These are phyloP conservation scores for Amylostereum areolatum DNA, from an alignment of 1,284 basidiomycete genomes.

Conservation along the genomic window DNA sequence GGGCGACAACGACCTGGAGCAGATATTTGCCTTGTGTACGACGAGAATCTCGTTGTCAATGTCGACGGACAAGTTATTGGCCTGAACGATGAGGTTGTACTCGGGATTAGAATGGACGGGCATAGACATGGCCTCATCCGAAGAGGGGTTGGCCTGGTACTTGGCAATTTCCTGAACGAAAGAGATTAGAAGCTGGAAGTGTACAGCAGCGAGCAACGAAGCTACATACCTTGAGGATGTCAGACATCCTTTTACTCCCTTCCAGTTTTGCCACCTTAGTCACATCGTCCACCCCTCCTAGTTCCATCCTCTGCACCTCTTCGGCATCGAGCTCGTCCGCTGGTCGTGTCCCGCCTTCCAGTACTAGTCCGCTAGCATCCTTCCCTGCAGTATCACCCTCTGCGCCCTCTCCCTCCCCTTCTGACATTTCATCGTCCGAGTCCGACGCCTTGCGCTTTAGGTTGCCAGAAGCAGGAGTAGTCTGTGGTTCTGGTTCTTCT, in stretches of 20 bases:
- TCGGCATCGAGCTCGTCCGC: conserved; percentile 91
- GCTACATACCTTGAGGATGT: conserved; percentile 68
- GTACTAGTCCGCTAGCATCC: conserved; percentile 58
- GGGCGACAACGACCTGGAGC: conserved; percentile 31
- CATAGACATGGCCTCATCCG: conserved; percentile 69
- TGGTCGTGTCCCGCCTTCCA: conserved; percentile 86
- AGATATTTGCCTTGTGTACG: conserved; percentile 78
- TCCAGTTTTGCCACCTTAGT: conserved; percentile 86
- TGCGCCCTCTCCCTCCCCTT: conserved; percentile 34
- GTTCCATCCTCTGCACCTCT: conserved; percentile 89
- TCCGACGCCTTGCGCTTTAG: conserved; percentile 60
- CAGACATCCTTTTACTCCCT: conserved; percentile 77
- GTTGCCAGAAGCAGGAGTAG: conserved; percentile 27
- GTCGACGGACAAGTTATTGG: conserved; percentile 97
- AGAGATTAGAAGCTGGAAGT: neutral
- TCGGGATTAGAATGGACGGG: conserved; percentile 92
- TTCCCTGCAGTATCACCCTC: conserved; percentile 28
- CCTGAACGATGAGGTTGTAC: conserved; percentile 93
- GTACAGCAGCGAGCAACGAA: neutral
- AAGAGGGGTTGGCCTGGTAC: conserved; percentile 72
- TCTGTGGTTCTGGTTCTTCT: conserved; percentile 39
- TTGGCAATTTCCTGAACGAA: conserved; percentile 75
- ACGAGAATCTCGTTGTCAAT: conserved; percentile 97
- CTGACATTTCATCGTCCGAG: conserved; percentile 48
- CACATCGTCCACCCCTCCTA: conserved; percentile 80